Conservation (phyloP, 2,329 filamentous ascomycete genomes). For the Cercospora sp. region DNA sequence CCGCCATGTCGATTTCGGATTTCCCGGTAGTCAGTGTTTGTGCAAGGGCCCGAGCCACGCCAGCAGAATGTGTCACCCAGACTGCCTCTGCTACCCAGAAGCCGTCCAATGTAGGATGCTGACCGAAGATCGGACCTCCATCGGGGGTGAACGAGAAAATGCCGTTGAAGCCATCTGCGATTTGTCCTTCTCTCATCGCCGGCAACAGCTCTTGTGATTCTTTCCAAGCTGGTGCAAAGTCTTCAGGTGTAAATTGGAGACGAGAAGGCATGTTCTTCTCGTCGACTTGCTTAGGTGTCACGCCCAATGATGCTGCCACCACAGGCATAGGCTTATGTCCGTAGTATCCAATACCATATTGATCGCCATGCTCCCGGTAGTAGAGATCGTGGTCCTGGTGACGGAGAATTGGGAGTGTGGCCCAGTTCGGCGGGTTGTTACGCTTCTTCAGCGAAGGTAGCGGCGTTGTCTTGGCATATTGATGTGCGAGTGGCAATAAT, state of each 20-base stretch:
- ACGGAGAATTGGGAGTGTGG: conserved; percentile 59
- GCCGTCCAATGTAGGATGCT: conserved; percentile 59
- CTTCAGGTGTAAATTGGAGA: conserved; percentile 59
- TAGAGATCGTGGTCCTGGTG: conserved; percentile 66
- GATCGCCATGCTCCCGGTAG: conserved; percentile 65
- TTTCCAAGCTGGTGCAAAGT: conserved; percentile 63
- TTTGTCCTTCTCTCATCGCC: conserved; percentile 51
- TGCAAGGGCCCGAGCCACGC: conserved; percentile 62
- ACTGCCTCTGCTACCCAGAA: conserved; percentile 67
- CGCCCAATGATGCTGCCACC: conserved; percentile 55
- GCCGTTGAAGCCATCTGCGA: conserved; percentile 64
- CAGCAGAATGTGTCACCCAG: conserved; percentile 67
- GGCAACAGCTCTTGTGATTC: conserved; percentile 58
- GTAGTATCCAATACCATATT: conserved; percentile 65
- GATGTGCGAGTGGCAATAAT: conserved; percentile 62
- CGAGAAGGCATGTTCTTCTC: conserved; percentile 66
- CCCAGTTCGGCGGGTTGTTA: conserved; percentile 52
- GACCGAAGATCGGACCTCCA: conserved; percentile 61
- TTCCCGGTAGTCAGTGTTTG: conserved; percentile 59
- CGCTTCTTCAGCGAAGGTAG: conserved; percentile 49
- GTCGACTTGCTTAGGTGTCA: conserved; percentile 55
- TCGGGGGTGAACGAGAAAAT: conserved; percentile 68
- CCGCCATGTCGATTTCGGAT: conserved; percentile 58
- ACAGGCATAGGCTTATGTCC: conserved; percentile 64
- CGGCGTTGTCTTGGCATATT: conserved; percentile 63